Conservation (phyloP, 805 yeast species). For the Candida taoyuanica region DNA sequence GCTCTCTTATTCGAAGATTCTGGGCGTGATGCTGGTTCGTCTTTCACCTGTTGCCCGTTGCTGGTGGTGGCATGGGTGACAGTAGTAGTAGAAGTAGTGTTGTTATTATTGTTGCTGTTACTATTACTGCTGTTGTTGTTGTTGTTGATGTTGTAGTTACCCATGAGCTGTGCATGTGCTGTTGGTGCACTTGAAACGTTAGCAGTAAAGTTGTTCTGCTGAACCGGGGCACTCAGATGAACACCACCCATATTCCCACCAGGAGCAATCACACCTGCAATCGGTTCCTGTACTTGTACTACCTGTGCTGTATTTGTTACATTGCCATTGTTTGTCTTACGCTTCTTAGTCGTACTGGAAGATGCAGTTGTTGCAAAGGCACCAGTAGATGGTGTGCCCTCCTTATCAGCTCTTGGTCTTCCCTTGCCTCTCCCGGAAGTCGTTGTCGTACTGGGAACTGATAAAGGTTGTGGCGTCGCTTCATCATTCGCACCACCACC, state of each 20-base stretch:
- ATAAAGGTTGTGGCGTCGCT: conserved; percentile 3
- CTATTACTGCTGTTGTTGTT: no score
- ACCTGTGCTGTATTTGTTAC: no score
- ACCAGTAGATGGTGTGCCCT: conserved; percentile 13
- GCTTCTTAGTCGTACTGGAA: conserved; percentile 17
- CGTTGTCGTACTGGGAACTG: conserved; percentile 13
- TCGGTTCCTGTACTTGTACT: no score
- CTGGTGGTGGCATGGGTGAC: no score
- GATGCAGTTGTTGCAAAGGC: conserved; percentile 17
- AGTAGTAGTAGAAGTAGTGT: no score
- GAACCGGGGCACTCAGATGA: no score
- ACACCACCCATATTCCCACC: no score
- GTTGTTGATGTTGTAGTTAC: no score
- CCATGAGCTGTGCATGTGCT: conserved; percentile 5
- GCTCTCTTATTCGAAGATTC: conserved; percentile 20
- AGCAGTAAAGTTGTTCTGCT: conserved; percentile 5
- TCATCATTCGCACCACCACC: neutral
- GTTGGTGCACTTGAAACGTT: conserved; percentile 7
- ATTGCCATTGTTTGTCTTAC: conserved; percentile 16
- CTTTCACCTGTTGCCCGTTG: no score
- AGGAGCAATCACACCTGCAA: no score
- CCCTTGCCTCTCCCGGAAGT: conserved; percentile 16
- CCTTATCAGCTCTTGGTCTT: conserved; percentile 23
- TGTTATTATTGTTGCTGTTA: no score
- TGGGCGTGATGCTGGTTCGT: conserved; percentile 23